Percentiles rank a stretch among this genome's conserved stretches.
Evolutionary conservation across 1,139 yeast species (phyloP).

Genomic region (Blastobotrys malaysiensis): DNA sequence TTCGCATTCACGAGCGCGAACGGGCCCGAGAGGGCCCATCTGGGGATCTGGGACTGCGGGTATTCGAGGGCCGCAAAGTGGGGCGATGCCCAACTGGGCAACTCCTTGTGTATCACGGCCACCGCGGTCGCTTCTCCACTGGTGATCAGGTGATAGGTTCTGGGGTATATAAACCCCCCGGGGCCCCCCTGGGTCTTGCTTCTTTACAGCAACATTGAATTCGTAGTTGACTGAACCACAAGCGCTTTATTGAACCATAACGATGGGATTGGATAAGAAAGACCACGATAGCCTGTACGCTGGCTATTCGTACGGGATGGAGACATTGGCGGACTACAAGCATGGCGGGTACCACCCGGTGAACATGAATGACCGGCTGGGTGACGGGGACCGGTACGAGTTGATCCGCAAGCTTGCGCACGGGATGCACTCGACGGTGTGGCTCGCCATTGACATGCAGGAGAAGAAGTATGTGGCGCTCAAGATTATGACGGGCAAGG

Average conservation of each 20-base stretch:
- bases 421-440: slow-evolving; percentile 14
- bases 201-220: neutral
- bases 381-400: slow-evolving; percentile 13
- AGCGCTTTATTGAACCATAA: neutral
- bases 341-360: slow-evolving; percentile 15
- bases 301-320: slow-evolving; percentile 11
- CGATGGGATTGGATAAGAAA: slow-evolving; percentile 16
- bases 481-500: slow-evolving; percentile 13
- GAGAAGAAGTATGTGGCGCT: slow-evolving; percentile 12
- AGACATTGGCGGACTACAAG: slow-evolving; percentile 14
- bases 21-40: too few relatives aligned
- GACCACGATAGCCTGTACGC: slow-evolving; percentile 14
- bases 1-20: too few relatives aligned
- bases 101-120: neutral
- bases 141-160: neutral
- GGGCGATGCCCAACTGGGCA: slow-evolving; percentile 1
- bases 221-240: neutral
- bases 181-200: neutral
- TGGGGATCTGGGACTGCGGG: too few relatives aligned
- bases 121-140: neutral
- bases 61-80: neutral
- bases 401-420: slow-evolving; percentile 15
- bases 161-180: neutral
- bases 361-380: slow-evolving; percentile 12
- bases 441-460: slow-evolving; percentile 11